Base-by-base conservation (phyloP, 441 rosid genomes). In the Arabidopsis hybrid region DNA sequence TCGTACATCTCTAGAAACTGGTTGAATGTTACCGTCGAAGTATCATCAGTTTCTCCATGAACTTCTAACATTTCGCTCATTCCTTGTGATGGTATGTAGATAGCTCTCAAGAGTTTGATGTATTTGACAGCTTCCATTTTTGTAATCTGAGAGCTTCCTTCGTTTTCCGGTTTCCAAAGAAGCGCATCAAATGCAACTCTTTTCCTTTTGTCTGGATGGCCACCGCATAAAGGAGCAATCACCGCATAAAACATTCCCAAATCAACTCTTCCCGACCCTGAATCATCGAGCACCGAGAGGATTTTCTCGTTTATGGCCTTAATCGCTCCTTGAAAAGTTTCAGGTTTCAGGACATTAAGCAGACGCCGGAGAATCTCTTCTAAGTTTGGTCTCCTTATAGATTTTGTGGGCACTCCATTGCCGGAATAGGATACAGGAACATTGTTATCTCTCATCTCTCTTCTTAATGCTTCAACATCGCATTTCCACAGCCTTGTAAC, bases 291-390 rank as follows among this genome's bases (percentile, higher is more conserved):
- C 74, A 82, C 83, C 6, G 89, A 86, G 29, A 95, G 90, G 65
- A 95, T 85, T 79, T 82, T 89, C 86, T 95, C 98, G 49, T 95
- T 95, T 79, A 95, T 87, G 0, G 88, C 97, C 76, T 92, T 95
- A 8, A 95, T 88, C 8, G 96, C 95, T 71, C 96, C 97, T 75
- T 92, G 96, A 62, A 95, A 95, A 31, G 94, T 89, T 78, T 92
- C 98, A 0, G 97, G 97, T 80, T 95, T 92, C 45, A 92, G 69
- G 70, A 87, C 87, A 55, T 51, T 80, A 65, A 95, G 96, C 14
- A 92, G 73, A 81, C 83, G 86, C 60, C 87, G 78, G 31, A 92
- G 87, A 61, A 90, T 84, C 80, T 87, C 95, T 67, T 95, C 99
- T 71, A 95, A 77, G 65, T 82, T 87, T 31, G 98, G 90, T 76